Conservation (phyloP, 495 filamentous ascomycete species). For the Tuber magnatum region DNA sequence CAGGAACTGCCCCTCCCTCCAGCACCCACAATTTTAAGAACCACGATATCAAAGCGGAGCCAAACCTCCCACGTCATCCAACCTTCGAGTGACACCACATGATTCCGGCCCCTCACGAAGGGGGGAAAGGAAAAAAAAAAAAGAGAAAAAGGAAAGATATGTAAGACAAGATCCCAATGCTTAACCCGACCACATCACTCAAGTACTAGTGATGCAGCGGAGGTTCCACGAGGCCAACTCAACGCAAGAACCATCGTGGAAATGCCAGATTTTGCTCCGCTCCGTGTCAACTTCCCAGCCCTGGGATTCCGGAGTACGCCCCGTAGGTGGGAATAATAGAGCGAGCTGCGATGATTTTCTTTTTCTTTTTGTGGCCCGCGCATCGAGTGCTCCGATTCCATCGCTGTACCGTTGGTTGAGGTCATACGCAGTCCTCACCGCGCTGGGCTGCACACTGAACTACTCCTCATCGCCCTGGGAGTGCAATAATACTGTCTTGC, state of each 20-base stretch:
- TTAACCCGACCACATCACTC: constrained; percentile 1
- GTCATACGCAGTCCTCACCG: neutral
- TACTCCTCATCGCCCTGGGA: neutral
- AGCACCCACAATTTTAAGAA: neutral
- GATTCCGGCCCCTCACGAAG: neutral
- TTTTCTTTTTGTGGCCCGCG: neutral
- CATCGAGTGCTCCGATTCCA: neutral
- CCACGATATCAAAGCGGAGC: neutral
- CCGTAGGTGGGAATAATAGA: neutral
- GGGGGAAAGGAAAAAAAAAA: neutral
- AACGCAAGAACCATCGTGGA: neutral
- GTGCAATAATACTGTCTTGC: neutral
- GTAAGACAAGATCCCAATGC: neutral
- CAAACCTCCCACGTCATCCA: neutral
- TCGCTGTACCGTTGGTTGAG: neutral
- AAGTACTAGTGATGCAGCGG: neutral
- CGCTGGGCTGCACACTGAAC: neutral
- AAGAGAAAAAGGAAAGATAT: neutral
- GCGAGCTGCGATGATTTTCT: neutral
- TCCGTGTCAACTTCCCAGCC: neutral
- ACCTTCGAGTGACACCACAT: neutral
- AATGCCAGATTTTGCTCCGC: neutral
- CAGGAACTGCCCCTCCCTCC: neutral
- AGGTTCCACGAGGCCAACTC: neutral
- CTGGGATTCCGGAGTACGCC: neutral